A percentile compares a stretch with the other conserved stretches of the same genome.
These are phyloP conservation scores for Talaromyces funiculosus DNA, from an alignment of 2,329 filamentous ascomycete species.

Conservation along the genomic window DNA sequence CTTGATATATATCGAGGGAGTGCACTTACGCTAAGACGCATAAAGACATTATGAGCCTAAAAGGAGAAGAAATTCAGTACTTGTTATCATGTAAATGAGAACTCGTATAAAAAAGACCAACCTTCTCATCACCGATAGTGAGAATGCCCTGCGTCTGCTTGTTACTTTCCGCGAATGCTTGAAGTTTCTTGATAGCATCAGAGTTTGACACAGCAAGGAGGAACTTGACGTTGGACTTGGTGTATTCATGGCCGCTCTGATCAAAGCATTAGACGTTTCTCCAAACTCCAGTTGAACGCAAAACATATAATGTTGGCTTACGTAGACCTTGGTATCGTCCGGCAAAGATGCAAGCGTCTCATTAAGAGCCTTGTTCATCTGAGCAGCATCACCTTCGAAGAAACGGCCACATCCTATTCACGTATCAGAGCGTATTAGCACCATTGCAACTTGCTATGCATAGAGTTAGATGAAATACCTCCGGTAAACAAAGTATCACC, in stretches of 20 bases:
- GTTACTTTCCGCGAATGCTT: slow-evolving; percentile 71
- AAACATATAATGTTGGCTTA: slow-evolving; percentile 40
- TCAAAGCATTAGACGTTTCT: neutral
- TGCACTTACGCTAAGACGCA: slow-evolving; percentile 67
- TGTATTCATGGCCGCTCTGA: slow-evolving; percentile 94
- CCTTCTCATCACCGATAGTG: slow-evolving; percentile 96
- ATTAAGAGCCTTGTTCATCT: slow-evolving; percentile 94
- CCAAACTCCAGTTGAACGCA: neutral
- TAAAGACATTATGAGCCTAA: slow-evolving; percentile 91
- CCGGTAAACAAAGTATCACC: slow-evolving; percentile 95
- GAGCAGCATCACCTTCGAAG: slow-evolving; percentile 81
- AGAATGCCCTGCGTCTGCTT: slow-evolving; percentile 90
- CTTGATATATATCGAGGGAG: neutral
- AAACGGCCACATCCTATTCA: slow-evolving; percentile 78
- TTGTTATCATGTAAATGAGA: neutral
- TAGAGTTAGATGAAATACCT: slow-evolving; percentile 45
- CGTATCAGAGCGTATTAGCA: neutral
- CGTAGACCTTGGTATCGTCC: slow-evolving; percentile 86
- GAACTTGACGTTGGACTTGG: slow-evolving; percentile 93
- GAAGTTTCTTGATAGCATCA: slow-evolving; percentile 69
- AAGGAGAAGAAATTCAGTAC: slow-evolving; percentile 12
- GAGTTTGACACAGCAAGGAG: slow-evolving; percentile 68
- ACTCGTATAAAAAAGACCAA: slow-evolving; percentile 32
- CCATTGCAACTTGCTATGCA: neutral
- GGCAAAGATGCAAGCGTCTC: slow-evolving; percentile 73